These are phyloP conservation scores for Hypoxylon lienhwacheense DNA, from an alignment of 495 filamentous ascomycete genomes.

Conservation along the genomic window DNA sequence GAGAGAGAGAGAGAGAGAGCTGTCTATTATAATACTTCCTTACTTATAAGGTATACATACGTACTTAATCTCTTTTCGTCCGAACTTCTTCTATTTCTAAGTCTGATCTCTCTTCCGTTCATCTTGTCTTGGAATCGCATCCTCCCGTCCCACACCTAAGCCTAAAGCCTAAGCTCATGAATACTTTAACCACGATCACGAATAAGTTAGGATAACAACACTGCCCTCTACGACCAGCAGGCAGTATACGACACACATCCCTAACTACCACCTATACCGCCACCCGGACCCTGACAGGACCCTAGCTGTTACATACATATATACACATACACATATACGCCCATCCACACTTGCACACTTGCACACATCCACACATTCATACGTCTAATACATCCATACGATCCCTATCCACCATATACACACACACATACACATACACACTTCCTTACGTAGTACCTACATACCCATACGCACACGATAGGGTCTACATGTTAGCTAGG, in stretches of 20 bases:
- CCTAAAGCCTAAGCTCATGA: conserved; percentile 1
- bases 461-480: conserved; percentile 4
- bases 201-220: neutral
- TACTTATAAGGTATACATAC: conserved; percentile 16
- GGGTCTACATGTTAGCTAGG: conserved; percentile 12
- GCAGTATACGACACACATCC: neutral
- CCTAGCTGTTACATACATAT: conserved; percentile 25
- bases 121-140: conserved; percentile 24
- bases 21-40: neutral
- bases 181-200: neutral
- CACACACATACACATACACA: no score
- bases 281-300: conserved; percentile 24
- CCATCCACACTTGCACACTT: no score
- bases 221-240: neutral
- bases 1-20: no score
- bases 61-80: conserved; percentile 32
- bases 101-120: conserved; percentile 10
- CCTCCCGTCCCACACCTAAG: conserved; percentile 17
- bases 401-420: no score
- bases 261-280: conserved; percentile 1
- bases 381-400: no score
- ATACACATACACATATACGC: no score
- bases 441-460: conserved; percentile 5
- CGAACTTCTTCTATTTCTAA: conserved; percentile 23
- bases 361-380: no score